phyloP scores from a whole-genome alignment of 495 filamentous ascomycete genomes.

The Aspergillus carlsbadensis region DNA sequence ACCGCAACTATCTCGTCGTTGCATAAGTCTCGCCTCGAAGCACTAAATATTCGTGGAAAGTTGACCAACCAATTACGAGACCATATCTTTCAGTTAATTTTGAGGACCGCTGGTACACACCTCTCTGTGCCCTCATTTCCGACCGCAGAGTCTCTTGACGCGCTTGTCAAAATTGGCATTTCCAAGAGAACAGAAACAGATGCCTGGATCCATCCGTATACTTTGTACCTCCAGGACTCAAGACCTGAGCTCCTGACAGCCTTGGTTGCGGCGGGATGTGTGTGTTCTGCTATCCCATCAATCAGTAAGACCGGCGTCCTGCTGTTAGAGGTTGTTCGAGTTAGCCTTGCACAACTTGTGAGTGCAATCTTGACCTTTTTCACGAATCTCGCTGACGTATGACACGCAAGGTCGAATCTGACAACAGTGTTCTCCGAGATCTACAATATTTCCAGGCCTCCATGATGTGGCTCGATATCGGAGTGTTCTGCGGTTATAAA shows the following conservation, averaged over 20 bases:
- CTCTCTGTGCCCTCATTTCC: conserved; percentile 57
- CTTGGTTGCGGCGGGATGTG: conserved; percentile 54
- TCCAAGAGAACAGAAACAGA: conserved; percentile 50
- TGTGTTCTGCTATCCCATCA: conserved; percentile 49
- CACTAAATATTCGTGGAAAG: conserved; percentile 24
- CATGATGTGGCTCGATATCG: conserved; percentile 55
- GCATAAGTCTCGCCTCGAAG: conserved; percentile 19
- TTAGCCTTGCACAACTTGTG: conserved; percentile 44
- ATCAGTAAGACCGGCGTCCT: conserved; percentile 60
- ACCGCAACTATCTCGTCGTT: conserved; percentile 15
- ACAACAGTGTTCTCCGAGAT: conserved; percentile 53
- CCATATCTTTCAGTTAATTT: conserved; percentile 26
- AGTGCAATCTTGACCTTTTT: too few species aligned
- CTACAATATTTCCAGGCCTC: conserved; percentile 54
- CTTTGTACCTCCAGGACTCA: conserved; percentile 45
- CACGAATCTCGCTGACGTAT: too few species aligned
- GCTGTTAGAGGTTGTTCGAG: conserved; percentile 51
- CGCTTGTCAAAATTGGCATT: conserved; percentile 59
- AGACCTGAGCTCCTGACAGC: conserved; percentile 54
- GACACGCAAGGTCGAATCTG: conserved; percentile 52
- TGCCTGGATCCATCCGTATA: conserved; percentile 58
- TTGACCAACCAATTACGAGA: conserved; percentile 22
- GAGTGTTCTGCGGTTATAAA: conserved; percentile 60
- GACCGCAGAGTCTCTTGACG: conserved; percentile 53
- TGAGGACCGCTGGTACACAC: conserved; percentile 30